A percentile compares a stretch with the other conserved stretches of the same genome.
Evolutionary conservation across 345 rosid genomes (phyloP).

Genomic region (Arabis hirsuta): DNA sequence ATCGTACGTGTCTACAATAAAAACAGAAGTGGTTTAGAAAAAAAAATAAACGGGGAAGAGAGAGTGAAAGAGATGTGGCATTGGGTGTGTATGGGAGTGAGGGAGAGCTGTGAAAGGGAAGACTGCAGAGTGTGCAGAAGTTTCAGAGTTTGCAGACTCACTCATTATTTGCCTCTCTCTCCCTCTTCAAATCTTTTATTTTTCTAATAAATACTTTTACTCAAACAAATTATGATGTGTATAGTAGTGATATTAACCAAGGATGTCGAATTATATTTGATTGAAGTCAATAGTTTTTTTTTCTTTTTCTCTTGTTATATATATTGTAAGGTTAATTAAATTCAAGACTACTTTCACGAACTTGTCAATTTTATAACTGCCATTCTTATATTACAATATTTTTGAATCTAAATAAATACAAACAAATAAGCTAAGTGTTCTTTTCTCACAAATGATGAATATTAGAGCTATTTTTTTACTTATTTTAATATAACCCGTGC

Average conservation of each 20-base stretch:
- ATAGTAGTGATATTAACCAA: conserved; percentile 1
- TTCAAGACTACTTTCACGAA: conserved; percentile 19
- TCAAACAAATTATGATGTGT: not conserved
- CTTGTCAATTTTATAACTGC: not conserved
- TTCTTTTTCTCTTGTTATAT: too few species aligned
- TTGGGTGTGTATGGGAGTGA: conserved; percentile 40
- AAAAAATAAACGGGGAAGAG: not conserved
- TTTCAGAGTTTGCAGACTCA: conserved; percentile 40
- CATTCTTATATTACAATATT: too few species aligned
- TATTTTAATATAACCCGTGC: not conserved
- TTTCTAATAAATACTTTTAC: not conserved
- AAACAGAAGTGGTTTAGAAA: not conserved
- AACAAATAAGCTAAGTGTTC: not conserved
- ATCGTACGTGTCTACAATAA: too few species aligned
- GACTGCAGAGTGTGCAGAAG: conserved; percentile 41
- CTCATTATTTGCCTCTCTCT: conserved; percentile 40
- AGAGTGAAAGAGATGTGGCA: conserved; percentile 29
- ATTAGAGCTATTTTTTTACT: not conserved
- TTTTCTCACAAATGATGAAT: not conserved
- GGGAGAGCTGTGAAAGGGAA: conserved; percentile 42
- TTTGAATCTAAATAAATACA: not conserved
- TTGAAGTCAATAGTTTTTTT: not conserved
- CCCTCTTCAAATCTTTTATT: not conserved
- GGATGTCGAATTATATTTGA: not conserved
- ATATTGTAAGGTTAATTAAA: not conserved